Evolutionary conservation across 2,329 filamentous ascomycete genomes (phyloP).

Genomic region (Alternaria triticina): DNA sequence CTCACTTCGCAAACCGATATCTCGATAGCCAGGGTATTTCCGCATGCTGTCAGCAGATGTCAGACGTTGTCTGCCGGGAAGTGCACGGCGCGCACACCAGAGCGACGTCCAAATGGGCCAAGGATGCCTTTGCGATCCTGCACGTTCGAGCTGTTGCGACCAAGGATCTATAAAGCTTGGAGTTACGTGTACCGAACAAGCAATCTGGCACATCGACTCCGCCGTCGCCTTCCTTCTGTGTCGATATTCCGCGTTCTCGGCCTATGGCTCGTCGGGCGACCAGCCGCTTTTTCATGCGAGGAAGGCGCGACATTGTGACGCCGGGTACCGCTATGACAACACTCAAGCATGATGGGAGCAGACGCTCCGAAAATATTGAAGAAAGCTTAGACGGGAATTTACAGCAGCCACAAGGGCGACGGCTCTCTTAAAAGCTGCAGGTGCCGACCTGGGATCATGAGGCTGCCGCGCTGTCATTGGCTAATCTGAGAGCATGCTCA

Average conservation of each 20-base stretch:
- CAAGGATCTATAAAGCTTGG: background rate
- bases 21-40: background rate
- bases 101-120: background rate
- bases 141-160: background rate
- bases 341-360: background rate
- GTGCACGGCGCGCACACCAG: background rate
- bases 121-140: background rate
- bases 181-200: background rate
- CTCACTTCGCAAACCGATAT: background rate
- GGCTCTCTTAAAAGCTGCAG: background rate
- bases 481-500: background rate
- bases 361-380: background rate
- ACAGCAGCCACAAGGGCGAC: background rate
- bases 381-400: background rate
- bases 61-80: background rate
- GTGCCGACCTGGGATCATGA: background rate
- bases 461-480: background rate
- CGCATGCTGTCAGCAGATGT: background rate
- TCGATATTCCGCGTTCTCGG: background rate
- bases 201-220: background rate
- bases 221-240: background rate
- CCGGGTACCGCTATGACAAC: background rate
- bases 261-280: background rate
- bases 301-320: background rate
- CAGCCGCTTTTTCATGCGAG: background rate